Base-by-base conservation (phyloP, 495 filamentous ascomycete species). In the Aspergillus panamensis region DNA sequence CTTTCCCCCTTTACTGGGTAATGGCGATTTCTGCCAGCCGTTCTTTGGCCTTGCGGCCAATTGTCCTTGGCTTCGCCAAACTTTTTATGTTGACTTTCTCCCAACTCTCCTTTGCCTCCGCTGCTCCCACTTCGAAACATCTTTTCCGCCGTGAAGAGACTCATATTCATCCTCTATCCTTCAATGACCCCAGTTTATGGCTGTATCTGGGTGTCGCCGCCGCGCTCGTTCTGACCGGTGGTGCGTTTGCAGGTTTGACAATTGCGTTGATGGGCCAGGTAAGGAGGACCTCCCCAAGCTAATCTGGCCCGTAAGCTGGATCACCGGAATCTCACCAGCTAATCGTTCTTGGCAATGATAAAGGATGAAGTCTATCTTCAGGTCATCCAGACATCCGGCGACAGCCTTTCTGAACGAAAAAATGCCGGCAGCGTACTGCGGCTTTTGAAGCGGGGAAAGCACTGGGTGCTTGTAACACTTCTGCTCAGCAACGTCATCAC, bases 391-490 rank as follows among this genome's bases (percentile, higher is more conserved):
- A 84, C 83, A 42, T 91, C 91, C n/a, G 87, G 91, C 42, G 92
- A 96, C 70, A 87, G 73, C 58, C 77, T 20, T 30, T 58, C 72
- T 20, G 91, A 98, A 67, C 83, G 84, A 61, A 89, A 86, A 64
- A 87, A 97, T 68, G 95, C 94, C 2, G 81, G 78, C 25, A 86
- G 83, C 59, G 94, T 98, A 1, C 82, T 92, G 58, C 82, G 83
- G 25, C 77, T 98, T 14, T 71, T 98, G 45, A 85, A 93, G 57
- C 85, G 82, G 47, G 95, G 94, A 42, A 98, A 98, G 66, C 94
- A 98, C 72, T 98, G 94, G 94, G 94, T 98, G n/a, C 77, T 98
- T 53, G 94, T 98, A 32, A 98, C 94, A 12, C 77, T 98, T 31
- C 82, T 98, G 4, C 76, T 98, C 49, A 89, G 91, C 63, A 98